Base-by-base conservation (phyloP, 768 basidiomycete species). In the Auricularia auricula-judae region DNA sequence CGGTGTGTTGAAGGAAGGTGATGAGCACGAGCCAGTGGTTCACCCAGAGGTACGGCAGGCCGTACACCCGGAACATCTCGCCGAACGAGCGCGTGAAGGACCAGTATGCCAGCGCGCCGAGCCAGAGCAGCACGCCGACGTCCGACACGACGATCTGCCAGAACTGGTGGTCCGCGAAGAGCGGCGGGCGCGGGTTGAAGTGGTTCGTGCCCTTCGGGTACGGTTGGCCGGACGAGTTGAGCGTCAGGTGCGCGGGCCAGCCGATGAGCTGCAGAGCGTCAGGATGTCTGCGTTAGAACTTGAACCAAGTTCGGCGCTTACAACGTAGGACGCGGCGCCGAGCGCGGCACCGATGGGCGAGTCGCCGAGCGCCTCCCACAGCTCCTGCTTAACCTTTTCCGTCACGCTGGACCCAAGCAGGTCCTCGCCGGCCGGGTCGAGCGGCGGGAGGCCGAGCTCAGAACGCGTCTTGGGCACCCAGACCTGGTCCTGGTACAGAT, bases 1-100 rank as follows among this genome's bases (percentile, higher is more conserved):
- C 96, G 70, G 96, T 98, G 80, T 99, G 96, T 79, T 99, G 96
- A 62, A 98, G 81, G 88, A 93, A 98, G 21, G 94, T 97, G 79
- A 98, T 97, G 70, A 93, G 71, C 65, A 98, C 92, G 63, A 98
- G 82, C 94, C 94, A 97, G 81, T 93, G 91, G 80, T 92, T 92
- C 63, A 88, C 85, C 89, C 90, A 93, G 66, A 98, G 81, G 78
- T 98, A 98, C 62, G 95, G 93, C 18, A 91, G 81, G 63, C 91
- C 73, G 75, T 98, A 99, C 67, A 89, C 76, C 67, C 84, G 81
- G 77, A 91, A 83, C 61, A 97, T 87, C 58, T 84, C 83, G 56
- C 75, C 72, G 76, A 92, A 87, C 42, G 92, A 88, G 63, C 80
- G 84, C 61, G 79, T 74, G 73, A 82, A 77, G 65, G 84, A 80